Evolutionary conservation across 331 rosid species (phyloP), one percentile per base, ranked within the genome.

Genomic region (Telfairia occidentalis): DNA sequence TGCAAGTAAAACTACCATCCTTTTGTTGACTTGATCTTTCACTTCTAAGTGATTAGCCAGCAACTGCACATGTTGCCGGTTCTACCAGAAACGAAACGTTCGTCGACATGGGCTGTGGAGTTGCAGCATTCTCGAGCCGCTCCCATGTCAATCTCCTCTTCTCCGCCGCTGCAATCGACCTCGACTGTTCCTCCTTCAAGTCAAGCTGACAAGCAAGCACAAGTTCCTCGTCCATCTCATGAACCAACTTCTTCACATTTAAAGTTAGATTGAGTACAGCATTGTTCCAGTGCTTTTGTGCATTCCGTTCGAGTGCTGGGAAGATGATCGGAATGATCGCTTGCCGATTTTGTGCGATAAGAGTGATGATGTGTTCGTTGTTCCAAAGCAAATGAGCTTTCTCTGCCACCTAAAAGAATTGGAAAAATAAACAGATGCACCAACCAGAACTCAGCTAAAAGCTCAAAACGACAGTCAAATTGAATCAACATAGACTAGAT

Each of bases 301-400:
- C 59, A 75, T 95, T 95, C 71, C 83, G 86, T 83, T 87, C 92
- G 59, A 95, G 89, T 29, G 99, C 90, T 19, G 97, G 84, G 82
- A 90, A 83, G 37, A 95, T 97, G 0, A 95, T 87, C 1, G 99
- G 99, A 74, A 95, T 63, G 65, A 95, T 87, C 79, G 81, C 88
- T 74, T 95, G 93, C 75, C 90, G 86, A 87, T 95, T 95, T 18
- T 90, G 91, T 1, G 86, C 84, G 16, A 92, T 80, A 35, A 92
- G 94, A 58, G 86, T 87, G n/a, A 90, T 89, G 79, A 95, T 74
- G 82, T 88, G 95, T 81, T 92, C 99, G 0, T 95, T 95, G 85
- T 90, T 95, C 99, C 97, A 95, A 40, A 95, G 87, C 86, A 95
- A 83, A 83, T 92, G 99, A 19, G 99, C 90, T 73, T 97, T 83